Evolutionary conservation across 805 yeast species (phyloP).

Genomic region (Pichia californica): DNA sequence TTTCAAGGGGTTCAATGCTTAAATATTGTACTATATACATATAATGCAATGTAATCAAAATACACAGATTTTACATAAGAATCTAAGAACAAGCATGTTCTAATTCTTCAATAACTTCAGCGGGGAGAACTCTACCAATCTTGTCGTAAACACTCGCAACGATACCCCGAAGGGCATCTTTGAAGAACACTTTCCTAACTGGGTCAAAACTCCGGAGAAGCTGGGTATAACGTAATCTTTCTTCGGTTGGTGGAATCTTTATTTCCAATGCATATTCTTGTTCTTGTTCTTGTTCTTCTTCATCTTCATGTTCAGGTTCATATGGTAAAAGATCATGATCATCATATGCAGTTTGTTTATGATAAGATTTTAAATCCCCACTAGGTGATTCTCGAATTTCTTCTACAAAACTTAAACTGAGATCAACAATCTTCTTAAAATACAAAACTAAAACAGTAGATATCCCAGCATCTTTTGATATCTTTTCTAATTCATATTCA

Average conservation of each 20-base stretch:
- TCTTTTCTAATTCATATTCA: constrained; percentile 24
- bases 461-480: constrained; percentile 17
- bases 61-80: neutral
- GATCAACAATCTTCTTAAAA: constrained; percentile 24
- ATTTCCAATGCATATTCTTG: constrained; percentile 24
- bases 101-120: constrained; percentile 2
- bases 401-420: constrained; percentile 46
- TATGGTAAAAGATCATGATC: constrained; percentile 27
- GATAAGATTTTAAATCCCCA: constrained; percentile 55
- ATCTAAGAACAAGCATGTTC: neutral
- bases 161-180: constrained; percentile 31
- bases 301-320: constrained; percentile 18
- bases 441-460: constrained; percentile 18
- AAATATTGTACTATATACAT: too few species aligned
- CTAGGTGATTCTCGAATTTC: constrained; percentile 57
- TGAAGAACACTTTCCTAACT: constrained; percentile 47
- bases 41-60: too few species aligned
- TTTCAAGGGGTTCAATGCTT: too few species aligned
- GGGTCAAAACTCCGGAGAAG: constrained; percentile 39
- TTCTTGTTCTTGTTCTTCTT: constrained; percentile 14
- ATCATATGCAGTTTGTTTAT: constrained; percentile 34
- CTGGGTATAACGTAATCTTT: constrained; percentile 36
- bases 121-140: neutral
- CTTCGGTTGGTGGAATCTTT: constrained; percentile 31
- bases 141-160: constrained; percentile 16